A percentile compares a stretch with the other conserved stretches of the same genome.
phyloP scores from a whole-genome alignment of 768 basidiomycete species.

The Jaapia argillacea region DNA sequence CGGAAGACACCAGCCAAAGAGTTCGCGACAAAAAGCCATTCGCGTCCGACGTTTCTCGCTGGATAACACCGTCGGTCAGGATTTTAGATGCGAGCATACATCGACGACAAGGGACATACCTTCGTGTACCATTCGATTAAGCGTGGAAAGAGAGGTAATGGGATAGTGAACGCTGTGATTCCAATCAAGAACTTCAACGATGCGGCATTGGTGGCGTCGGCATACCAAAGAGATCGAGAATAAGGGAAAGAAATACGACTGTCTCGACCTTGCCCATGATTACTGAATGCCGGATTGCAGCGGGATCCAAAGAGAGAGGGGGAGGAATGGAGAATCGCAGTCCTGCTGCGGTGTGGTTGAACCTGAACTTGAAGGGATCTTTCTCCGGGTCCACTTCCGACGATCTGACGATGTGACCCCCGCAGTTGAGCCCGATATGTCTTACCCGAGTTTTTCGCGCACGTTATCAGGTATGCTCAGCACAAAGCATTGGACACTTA shows the following conservation, averaged over 20 bases:
- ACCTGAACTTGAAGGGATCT: too few relatives aligned
- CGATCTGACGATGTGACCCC: too few relatives aligned
- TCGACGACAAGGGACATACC: slow-evolving; percentile 41
- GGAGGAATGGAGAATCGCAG: too few relatives aligned
- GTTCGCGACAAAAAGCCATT: slow-evolving; percentile 66
- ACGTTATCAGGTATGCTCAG: too few relatives aligned
- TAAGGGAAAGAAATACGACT: slow-evolving; percentile 82
- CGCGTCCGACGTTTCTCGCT: slow-evolving; percentile 68
- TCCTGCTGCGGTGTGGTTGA: too few relatives aligned
- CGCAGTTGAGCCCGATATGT: too few relatives aligned
- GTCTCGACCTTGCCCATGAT: slow-evolving; percentile 62
- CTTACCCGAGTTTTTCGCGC: too few relatives aligned
- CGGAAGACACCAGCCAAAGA: slow-evolving; percentile 50
- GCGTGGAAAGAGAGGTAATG: slow-evolving; percentile 96
- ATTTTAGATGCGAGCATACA: too few relatives aligned
- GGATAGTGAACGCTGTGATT: slow-evolving; percentile 76
- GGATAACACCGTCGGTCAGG: slow-evolving; percentile 1
- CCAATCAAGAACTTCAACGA: slow-evolving; percentile 5
- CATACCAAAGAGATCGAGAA: slow-evolving; percentile 78
- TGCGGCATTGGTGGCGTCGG: slow-evolving; percentile 2
- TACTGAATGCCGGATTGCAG: too few relatives aligned
- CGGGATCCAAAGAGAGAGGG: too few relatives aligned
- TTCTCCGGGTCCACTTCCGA: too few relatives aligned
- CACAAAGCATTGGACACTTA: too few relatives aligned
- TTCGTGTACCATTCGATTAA: slow-evolving; percentile 87